These are phyloP conservation scores for Boechera stricta DNA, from an alignment of 345 rosid species.

Conservation along the genomic window DNA sequence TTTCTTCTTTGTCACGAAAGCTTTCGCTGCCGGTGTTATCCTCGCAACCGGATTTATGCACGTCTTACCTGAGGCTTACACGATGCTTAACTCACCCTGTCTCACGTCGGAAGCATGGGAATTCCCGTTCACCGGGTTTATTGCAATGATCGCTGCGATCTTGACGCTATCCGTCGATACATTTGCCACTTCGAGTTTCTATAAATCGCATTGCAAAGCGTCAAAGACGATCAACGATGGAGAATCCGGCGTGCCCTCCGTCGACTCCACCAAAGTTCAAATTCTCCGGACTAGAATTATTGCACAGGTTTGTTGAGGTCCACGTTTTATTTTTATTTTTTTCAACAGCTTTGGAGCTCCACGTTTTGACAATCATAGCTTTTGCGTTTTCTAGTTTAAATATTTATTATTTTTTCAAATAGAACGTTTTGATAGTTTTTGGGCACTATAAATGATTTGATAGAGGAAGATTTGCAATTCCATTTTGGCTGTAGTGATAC, in stretches of 20 bases:
- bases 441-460: no score
- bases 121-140: slow-evolving; percentile 56
- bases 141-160: slow-evolving; percentile 56
- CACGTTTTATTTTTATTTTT: neutral
- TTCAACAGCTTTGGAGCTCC: neutral
- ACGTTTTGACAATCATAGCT: neutral
- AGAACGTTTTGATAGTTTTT: no score
- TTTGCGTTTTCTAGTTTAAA: slow-evolving; percentile 14
- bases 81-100: slow-evolving; percentile 51
- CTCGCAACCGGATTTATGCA: slow-evolving; percentile 55
- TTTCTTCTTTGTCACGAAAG: slow-evolving; percentile 52
- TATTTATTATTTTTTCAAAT: neutral
- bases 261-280: slow-evolving; percentile 30
- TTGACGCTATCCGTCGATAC: slow-evolving; percentile 52
- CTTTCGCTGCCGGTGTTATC: slow-evolving; percentile 64
- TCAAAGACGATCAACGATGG: slow-evolving; percentile 27
- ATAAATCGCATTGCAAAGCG: slow-evolving; percentile 46
- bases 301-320: slow-evolving; percentile 52
- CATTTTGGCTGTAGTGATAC: no score
- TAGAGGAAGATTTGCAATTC: no score
- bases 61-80: slow-evolving; percentile 53
- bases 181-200: slow-evolving; percentile 50
- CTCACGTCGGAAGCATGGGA: slow-evolving; percentile 47
- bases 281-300: slow-evolving; percentile 52
- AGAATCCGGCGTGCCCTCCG: slow-evolving; percentile 36